Evolutionary conservation across 805 yeast species (phyloP).

Genomic region (Blastobotrys americana): DNA sequence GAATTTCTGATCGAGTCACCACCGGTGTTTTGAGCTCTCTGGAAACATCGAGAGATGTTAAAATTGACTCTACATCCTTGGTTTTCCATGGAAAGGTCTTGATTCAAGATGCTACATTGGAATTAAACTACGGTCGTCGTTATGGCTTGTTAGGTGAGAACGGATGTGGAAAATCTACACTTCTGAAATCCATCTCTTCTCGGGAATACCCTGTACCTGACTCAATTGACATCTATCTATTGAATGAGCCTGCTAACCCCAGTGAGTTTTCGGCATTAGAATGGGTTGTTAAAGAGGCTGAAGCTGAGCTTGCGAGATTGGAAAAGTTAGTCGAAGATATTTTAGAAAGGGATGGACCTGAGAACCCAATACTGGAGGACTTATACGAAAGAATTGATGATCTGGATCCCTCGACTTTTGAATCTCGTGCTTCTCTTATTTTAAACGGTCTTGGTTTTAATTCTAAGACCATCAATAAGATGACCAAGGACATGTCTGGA

Average conservation of each 20-base stretch:
- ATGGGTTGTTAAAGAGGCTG: constrained; percentile 96
- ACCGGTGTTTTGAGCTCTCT: constrained; percentile 94
- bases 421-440: constrained; percentile 91
- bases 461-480: constrained; percentile 75
- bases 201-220: constrained; percentile 95
- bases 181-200: constrained; percentile 87
- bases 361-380: constrained; percentile 74
- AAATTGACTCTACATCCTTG: constrained; percentile 80
- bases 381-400: constrained; percentile 92
- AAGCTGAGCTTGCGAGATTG: constrained; percentile 78
- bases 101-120: constrained; percentile 84
- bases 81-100: constrained; percentile 96
- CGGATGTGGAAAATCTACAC: constrained; percentile 98
- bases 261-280: constrained; percentile 87
- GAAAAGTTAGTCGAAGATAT: constrained; percentile 88
- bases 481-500: constrained; percentile 99
- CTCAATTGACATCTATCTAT: constrained; percentile 78
- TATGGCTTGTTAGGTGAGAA: constrained; percentile 97
- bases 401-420: constrained; percentile 94
- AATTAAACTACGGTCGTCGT: constrained; percentile 94
- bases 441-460: constrained; percentile 97
- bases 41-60: constrained; percentile 87
- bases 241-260: constrained; percentile 97
- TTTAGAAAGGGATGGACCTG: constrained; percentile 90
- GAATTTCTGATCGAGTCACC: constrained; percentile 92